Conservation (phyloP, 208 protist species). For the Leishmania major region DNA sequence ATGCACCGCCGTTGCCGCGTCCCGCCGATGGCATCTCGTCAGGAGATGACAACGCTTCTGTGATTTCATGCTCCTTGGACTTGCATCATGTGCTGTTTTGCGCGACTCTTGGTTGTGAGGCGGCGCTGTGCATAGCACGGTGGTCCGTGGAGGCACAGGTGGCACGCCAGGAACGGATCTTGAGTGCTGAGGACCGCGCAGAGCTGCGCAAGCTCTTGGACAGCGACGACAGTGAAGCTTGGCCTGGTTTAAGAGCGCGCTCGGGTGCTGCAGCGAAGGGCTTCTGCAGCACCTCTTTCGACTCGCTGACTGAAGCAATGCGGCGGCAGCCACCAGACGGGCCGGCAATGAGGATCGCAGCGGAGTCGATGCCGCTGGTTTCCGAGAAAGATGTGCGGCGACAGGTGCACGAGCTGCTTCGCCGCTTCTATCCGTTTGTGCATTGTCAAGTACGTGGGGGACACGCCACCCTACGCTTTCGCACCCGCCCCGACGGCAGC, state of each 20-base stretch:
- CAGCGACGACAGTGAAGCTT: not conserved
- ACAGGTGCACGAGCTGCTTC: constrained; percentile 66
- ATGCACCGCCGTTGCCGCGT: not conserved
- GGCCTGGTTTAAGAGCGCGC: no score
- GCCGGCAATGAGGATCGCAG: not conserved
- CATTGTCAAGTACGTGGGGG: constrained; percentile 59
- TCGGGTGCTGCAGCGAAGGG: not conserved
- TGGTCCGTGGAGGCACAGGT: constrained; percentile 35
- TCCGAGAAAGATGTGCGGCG: constrained; percentile 66
- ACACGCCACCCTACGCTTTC: constrained; percentile 31
- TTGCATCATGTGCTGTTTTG: constrained; percentile 45
- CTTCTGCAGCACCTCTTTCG: constrained; percentile 30
- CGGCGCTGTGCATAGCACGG: constrained; percentile 34
- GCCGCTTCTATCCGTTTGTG: constrained; percentile 67
- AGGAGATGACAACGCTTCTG: not conserved
- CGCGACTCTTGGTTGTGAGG: constrained; percentile 31
- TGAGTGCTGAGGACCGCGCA: not conserved
- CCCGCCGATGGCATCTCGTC: constrained; percentile 4
- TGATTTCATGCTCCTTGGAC: constrained; percentile 26
- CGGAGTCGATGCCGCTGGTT: constrained; percentile 17
- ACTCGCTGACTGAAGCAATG: constrained; percentile 10
- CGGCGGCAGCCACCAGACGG: not conserved
- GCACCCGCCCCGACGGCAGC: not conserved
- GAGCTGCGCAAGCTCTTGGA: constrained; percentile 5
- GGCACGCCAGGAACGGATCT: constrained; percentile 12